Conservation (phyloP, 441 rosid genomes). For the Viola pubescens region DNA sequence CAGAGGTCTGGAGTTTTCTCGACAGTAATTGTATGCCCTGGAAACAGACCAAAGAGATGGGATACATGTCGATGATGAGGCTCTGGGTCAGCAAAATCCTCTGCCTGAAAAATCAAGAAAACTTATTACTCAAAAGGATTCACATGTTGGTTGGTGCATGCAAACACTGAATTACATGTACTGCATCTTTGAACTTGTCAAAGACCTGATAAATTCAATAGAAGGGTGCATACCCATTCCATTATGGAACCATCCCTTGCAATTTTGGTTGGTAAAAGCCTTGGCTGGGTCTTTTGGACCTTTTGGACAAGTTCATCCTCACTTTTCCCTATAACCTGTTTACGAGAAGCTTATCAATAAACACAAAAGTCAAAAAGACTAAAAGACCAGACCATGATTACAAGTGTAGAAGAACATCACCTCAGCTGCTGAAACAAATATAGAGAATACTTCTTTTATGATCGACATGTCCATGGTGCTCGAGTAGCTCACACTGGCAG, state of each 20-base stretch:
- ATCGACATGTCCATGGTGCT: slow-evolving; percentile 93
- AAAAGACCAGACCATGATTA: not conserved
- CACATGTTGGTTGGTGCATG: not conserved
- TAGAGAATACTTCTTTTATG: slow-evolving; percentile 66
- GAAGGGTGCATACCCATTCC: slow-evolving; percentile 66
- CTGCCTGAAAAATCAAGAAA: slow-evolving; percentile 33
- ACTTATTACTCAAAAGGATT: not conserved
- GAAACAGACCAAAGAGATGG: slow-evolving; percentile 89
- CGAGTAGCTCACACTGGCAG: slow-evolving; percentile 84
- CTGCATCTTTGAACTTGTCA: not conserved
- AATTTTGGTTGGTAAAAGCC: slow-evolving; percentile 65
- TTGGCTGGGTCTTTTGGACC: slow-evolving; percentile 51
- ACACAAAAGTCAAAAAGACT: not conserved
- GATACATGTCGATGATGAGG: slow-evolving; percentile 83
- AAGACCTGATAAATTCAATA: not conserved
- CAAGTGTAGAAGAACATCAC: slow-evolving; percentile 27
- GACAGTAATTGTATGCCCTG: slow-evolving; percentile 74
- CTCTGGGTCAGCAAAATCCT: slow-evolving; percentile 86
- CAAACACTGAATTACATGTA: not conserved
- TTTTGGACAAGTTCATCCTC: slow-evolving; percentile 43
- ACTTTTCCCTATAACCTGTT: slow-evolving; percentile 57
- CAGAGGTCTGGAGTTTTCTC: slow-evolving; percentile 71
- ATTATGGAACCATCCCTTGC: slow-evolving; percentile 78
- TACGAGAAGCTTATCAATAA: slow-evolving; percentile 4
- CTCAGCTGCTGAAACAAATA: slow-evolving; percentile 72